Conservation (phyloP, 306 rosid species). For the Cicer pinnatifidum region DNA sequence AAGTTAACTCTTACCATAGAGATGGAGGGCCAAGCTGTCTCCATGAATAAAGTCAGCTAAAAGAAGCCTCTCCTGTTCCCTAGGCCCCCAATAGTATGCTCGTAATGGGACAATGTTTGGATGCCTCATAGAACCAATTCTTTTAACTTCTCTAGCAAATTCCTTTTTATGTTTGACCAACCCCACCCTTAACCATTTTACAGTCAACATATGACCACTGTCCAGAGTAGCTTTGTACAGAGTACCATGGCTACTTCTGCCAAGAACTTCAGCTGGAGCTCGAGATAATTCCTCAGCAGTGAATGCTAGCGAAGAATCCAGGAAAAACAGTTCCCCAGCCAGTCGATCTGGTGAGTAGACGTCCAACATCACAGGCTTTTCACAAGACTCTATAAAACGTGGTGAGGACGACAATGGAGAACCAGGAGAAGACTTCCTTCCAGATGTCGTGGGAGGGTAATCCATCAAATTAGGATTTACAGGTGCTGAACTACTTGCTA, state of each 20-base stretch:
- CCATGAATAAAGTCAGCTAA: constrained; percentile 85
- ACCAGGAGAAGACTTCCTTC: constrained; percentile 79
- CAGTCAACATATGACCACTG: constrained; percentile 91
- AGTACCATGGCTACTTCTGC: constrained; percentile 99
- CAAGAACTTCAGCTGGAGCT: constrained; percentile 99
- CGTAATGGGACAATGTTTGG: constrained; percentile 80
- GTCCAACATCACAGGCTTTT: constrained; percentile 83
- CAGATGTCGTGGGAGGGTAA: constrained; percentile 70
- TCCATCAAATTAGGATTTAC: constrained; percentile 68
- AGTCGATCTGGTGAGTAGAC: constrained; percentile 94
- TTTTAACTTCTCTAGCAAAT: constrained; percentile 92
- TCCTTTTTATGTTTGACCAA: constrained; percentile 94
- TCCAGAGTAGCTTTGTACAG: constrained; percentile 94
- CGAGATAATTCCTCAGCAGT: constrained; percentile 96
- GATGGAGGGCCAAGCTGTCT: constrained; percentile 94
- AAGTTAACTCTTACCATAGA: constrained; percentile 72
- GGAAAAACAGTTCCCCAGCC: constrained; percentile 89
- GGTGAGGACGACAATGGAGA: constrained; percentile 88
- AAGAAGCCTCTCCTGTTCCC: constrained; percentile 99
- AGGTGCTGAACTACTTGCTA: constrained; percentile 66
- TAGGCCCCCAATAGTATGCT: constrained; percentile 98
- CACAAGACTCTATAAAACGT: constrained; percentile 69
- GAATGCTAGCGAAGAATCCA: constrained; percentile 80
- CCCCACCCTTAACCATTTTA: constrained; percentile 96
- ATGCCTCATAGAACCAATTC: constrained; percentile 90